A percentile compares a stretch with the other conserved stretches of the same genome.
Evolutionary conservation across 1,284 basidiomycete species (phyloP).

Genomic region (Cystobasidium sp.): DNA sequence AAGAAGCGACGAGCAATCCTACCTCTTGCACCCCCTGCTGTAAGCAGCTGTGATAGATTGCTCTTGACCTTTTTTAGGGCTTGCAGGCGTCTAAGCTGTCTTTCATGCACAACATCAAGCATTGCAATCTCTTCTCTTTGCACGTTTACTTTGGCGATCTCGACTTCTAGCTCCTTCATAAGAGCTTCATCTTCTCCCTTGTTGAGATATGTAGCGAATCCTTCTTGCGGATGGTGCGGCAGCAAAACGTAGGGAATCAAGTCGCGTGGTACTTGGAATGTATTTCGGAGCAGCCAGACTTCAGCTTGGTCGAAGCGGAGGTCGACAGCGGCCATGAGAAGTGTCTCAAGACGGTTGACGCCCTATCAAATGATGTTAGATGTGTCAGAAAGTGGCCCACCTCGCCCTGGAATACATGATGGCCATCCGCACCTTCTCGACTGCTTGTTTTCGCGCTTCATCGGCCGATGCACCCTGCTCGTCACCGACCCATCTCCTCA

Average conservation of each 20-base stretch:
- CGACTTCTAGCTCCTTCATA: slow-evolving; percentile 48
- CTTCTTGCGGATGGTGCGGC: slow-evolving; percentile 46
- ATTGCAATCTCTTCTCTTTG: slow-evolving; percentile 45
- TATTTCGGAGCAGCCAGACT: slow-evolving; percentile 51
- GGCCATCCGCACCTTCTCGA: slow-evolving; percentile 14
- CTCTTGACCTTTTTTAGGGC: slow-evolving; percentile 38
- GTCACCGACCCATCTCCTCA: slow-evolving; percentile 11
- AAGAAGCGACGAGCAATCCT: background rate
- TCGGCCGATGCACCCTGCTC: slow-evolving; percentile 21
- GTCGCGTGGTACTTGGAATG: slow-evolving; percentile 46
- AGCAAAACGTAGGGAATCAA: slow-evolving; percentile 50
- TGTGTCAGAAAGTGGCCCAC: too few species aligned
- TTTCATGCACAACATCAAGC: slow-evolving; percentile 40
- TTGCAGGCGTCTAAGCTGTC: slow-evolving; percentile 22
- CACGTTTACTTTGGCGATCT: slow-evolving; percentile 47
- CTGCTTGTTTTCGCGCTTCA: slow-evolving; percentile 26
- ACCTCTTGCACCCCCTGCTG: slow-evolving; percentile 40
- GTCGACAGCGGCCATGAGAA: slow-evolving; percentile 51
- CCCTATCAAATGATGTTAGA: slow-evolving; percentile 43
- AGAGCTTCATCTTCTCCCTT: slow-evolving; percentile 41
- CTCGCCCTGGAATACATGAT: too few species aligned
- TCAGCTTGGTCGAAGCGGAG: slow-evolving; percentile 52
- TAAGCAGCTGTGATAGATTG: slow-evolving; percentile 26
- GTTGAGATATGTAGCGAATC: background rate
- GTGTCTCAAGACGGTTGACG: slow-evolving; percentile 51